phyloP scores from a whole-genome alignment of 768 basidiomycete genomes.

The Suillus ampliporus region DNA sequence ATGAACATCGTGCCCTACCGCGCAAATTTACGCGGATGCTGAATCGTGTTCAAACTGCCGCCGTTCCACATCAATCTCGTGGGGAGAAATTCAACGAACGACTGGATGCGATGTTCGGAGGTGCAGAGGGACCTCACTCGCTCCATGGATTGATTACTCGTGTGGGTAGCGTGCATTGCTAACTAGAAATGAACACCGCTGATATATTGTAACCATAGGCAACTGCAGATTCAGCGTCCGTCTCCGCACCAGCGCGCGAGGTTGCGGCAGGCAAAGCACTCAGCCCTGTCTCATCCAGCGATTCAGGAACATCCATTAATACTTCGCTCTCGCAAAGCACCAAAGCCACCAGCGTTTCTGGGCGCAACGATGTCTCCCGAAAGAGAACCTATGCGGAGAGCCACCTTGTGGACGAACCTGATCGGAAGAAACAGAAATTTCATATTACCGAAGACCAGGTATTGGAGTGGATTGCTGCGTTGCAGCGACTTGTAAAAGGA shows the following conservation, averaged over 20 bases:
- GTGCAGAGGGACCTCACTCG: background rate
- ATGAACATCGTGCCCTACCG: background rate
- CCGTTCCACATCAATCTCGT: background rate
- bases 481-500: slow-evolving; percentile 39
- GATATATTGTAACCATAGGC: background rate
- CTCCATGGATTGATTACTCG: background rate
- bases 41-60: background rate
- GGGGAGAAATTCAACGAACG: slow-evolving; percentile 7
- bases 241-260: background rate
- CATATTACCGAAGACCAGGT: slow-evolving; percentile 17
- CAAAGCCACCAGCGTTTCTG: background rate
- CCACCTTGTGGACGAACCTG: background rate
- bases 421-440: background rate
- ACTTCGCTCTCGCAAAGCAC: slow-evolving; percentile 1
- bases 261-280: background rate
- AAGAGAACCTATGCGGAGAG: background rate
- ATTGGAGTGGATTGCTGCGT: slow-evolving; percentile 21
- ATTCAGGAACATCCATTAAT: background rate
- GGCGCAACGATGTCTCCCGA: background rate
- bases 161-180: background rate
- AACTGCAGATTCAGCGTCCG: background rate
- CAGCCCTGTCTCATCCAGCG: background rate
- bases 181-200: background rate
- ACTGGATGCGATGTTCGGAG: background rate
- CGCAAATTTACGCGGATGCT: background rate